Evolutionary conservation across 768 basidiomycete genomes (phyloP), one percentile per base, ranked within the genome.

Genomic region (Xanthoconium purpureum): DNA sequence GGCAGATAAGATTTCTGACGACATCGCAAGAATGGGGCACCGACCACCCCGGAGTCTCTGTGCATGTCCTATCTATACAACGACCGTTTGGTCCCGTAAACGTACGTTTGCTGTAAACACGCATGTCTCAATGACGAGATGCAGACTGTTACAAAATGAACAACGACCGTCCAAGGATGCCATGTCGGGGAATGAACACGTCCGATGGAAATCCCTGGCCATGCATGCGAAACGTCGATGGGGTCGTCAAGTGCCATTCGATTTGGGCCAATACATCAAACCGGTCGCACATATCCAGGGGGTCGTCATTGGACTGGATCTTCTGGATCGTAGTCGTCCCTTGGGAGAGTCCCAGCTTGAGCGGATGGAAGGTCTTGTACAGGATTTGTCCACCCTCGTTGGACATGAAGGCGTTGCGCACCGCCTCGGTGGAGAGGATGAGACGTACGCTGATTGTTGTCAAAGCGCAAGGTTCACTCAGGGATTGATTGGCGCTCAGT

Each of bases 31-130:
- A 35, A 10, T 5, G 8, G 3, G 29, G 18, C 37, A 17, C 36
- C 28, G 47, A 45, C 50, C n/a, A 48, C 11, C 28, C 42, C 15
- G 3, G 11, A 44, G 20, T 24, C 1, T 17, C 14, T 33, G 11
- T 30, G 44, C 24, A 69, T 47, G 5, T 54, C 49, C 68, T 69
- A 71, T 17, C 60, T 58, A 35, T 69, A 73, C 50, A 52, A 24
- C 40, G 59, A 17, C 65, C 64, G 47, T 70, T 66, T 2, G 58
- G 61, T 0, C 60, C 71, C 10, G 52, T 63, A 47, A 74, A 71
- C 10, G 62, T 52, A 13, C 40, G 55, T 44, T 59, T 56, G 14
- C 47, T 55, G 36, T 14, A 12, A 46, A 29, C 13, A 42, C 29
- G 9, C 32, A 12, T n/a, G 33, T 50, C 32, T 36, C 18, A 18